Conservation (phyloP, 2,329 filamentous ascomycete genomes). For the Colletotrichum nymphaeae region DNA sequence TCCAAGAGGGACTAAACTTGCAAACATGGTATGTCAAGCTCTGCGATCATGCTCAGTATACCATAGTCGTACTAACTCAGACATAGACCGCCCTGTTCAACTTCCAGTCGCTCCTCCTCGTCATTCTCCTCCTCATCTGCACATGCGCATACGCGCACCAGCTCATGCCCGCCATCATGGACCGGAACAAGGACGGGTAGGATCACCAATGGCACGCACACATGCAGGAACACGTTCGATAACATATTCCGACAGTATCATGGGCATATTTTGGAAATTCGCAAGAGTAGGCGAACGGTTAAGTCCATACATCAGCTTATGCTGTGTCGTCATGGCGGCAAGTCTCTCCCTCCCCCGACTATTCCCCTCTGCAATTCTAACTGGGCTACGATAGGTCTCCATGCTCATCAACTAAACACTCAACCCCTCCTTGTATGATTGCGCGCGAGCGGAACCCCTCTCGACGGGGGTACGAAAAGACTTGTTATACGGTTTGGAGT, state of each 20-base stretch:
- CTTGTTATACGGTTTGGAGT: slow-evolving; percentile 31
- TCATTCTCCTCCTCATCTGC: slow-evolving; percentile 94
- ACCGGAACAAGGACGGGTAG: slow-evolving; percentile 92
- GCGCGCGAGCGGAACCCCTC: background rate
- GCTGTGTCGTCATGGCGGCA: slow-evolving; percentile 94
- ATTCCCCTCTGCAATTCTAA: background rate
- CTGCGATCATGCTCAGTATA: background rate
- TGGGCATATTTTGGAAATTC: slow-evolving; percentile 95
- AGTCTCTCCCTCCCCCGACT: slow-evolving; percentile 40
- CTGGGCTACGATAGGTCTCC: slow-evolving; percentile 11
- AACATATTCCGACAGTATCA: slow-evolving; percentile 61
- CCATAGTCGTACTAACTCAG: slow-evolving; percentile 7
- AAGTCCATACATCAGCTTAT: slow-evolving; percentile 95
- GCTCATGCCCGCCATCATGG: slow-evolving; percentile 88
- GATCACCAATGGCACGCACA: slow-evolving; percentile 38
- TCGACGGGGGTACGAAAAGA: background rate
- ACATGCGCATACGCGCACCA: slow-evolving; percentile 94
- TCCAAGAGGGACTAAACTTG: slow-evolving; percentile 22
- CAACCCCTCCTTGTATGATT: background rate
- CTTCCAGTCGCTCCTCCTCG: slow-evolving; percentile 95
- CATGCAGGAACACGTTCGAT: slow-evolving; percentile 27
- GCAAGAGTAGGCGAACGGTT: slow-evolving; percentile 92
- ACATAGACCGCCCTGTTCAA: slow-evolving; percentile 94
- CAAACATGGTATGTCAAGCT: slow-evolving; percentile 40
- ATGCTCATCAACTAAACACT: slow-evolving; percentile 23